Evolutionary conservation across 768 basidiomycete genomes (phyloP), one percentile per base, ranked within the genome.

Genomic region (Collybiopsis confluens): DNA sequence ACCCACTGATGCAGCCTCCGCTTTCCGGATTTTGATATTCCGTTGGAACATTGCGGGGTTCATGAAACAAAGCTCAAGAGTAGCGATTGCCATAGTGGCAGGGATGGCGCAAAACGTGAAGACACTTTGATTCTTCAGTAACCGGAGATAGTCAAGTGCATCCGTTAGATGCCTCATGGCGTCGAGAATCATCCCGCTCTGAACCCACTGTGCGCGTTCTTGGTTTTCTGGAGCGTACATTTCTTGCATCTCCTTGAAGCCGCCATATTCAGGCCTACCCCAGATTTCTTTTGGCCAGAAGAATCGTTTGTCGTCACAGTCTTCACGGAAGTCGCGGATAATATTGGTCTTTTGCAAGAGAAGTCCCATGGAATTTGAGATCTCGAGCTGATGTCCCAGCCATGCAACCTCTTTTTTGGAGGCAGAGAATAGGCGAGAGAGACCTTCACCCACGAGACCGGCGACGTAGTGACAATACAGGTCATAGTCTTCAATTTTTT

Each of bases 401-500:
- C 82, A 90, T 0, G 78, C 62, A 0, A 76, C 77, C 68, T 98
- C 95, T 64, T 92, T 94, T 23, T 82, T 82, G 4, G 92, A 91
- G 3, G 88, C 88, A 15, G 89, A 75, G 74, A 92, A 96, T 40
- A 98, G 76, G 11, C 92, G 83, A 0, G 91, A 92, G 28, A 96
- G 81, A 43, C 95, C 95, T 68, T 98, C 95, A 33, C 96, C 96
- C 55, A 98, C 96, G 54, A 99, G 86, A 2, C 96, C 96, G 0
- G 96, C 96, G 60, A 98, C 96, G 65, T 94, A 98, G 69, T 99
- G 96, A 67, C 96, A 99, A 70, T 99, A 99, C 13, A 99, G 80
- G 67, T 98, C 92, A 72, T 94, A 99, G 60, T 97, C 93, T 35
- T 83, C 75, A 50, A 93, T 70, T 5, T 87, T 83, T 42, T 83